A percentile compares a stretch with the other conserved stretches of the same genome.
phyloP scores from a whole-genome alignment of 2,329 filamentous ascomycete genomes.

The Colletotrichum tropicicola region DNA sequence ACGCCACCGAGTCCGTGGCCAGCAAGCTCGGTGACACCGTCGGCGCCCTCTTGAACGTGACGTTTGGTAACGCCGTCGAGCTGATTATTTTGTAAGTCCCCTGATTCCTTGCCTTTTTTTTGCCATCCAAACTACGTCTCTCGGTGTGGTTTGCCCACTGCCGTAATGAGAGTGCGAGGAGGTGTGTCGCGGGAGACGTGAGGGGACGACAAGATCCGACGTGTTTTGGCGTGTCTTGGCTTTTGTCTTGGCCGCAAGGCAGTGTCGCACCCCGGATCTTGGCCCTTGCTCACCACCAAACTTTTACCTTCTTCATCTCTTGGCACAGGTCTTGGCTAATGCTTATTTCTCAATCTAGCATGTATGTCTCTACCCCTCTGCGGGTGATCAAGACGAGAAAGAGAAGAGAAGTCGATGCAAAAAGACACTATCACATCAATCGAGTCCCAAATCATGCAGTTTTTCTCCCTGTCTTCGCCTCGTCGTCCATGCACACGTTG shows the following conservation, averaged over 20 bases:
- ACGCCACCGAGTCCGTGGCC: conserved; percentile 80
- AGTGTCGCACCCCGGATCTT: conserved; percentile 20
- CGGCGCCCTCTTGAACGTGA: conserved; percentile 78
- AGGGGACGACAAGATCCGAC: neutral
- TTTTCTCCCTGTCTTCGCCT: neutral
- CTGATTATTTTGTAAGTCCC: conserved; percentile 75
- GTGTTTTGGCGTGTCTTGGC: conserved; percentile 10
- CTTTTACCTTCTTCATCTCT: conserved; percentile 3
- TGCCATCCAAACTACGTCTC: neutral
- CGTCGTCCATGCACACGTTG: conserved; percentile 32
- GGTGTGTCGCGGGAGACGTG: conserved; percentile 23
- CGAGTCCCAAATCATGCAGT: conserved; percentile 49
- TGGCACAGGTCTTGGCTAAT: conserved; percentile 27
- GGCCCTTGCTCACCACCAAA: conserved; percentile 9
- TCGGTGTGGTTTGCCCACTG: neutral
- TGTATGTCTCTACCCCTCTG: conserved; percentile 57
- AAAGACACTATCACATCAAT: conserved; percentile 61
- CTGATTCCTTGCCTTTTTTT: neutral
- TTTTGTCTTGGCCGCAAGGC: conserved; percentile 8
- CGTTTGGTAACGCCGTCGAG: conserved; percentile 82
- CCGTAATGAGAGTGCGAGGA: neutral
- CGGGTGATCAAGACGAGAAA: conserved; percentile 40
- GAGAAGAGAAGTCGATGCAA: conserved; percentile 35
- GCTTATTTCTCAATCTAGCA: conserved; percentile 45
- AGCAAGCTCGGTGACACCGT: conserved; percentile 77